Base-by-base conservation (phyloP, 768 basidiomycete species). In the Macrolepiota albuminosa region DNA sequence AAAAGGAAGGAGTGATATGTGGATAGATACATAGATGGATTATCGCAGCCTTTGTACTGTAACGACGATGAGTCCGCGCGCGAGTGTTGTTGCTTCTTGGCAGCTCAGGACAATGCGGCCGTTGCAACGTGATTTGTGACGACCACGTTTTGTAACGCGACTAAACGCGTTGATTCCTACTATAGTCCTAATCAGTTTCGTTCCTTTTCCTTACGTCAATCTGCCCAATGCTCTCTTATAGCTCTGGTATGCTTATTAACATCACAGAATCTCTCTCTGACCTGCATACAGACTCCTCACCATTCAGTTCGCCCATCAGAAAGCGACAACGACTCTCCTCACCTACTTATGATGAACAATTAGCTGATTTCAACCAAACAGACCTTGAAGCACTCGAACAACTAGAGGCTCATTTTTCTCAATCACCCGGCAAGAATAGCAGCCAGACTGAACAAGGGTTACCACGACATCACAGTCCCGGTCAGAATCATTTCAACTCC, bases 311-410 rank as follows among this genome's bases (percentile, higher is more conserved):
- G 6, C 82, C 81, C n/a, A 67, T 74, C 10, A 74, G 75, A 43
- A 89, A 89, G 71, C 78, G 84, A 24, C 81, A 82, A 63, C 77
- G 87, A 45, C 77, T 87, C 33, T 86, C 86, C 0, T 88, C 87
- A 0, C 86, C 88, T 1, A 82, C 82, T 24, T 86, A 85, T 61
- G 87, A 87, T 61, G 74, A 78, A 49, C 80, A 80, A 62, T 66
- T 82, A 26, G 72, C 62, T 7, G 80, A 80, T 24, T 68, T 84
- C 56, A 87, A 79, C 54, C 79, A 83, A 60, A 80, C 84, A 37
- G 81, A 86, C 57, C 68, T 88, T 11, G 72, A 73, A 39, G 84
- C 81, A 4, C 79, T 84, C 48, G 84, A 86, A 66, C 74, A 73
- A 40, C 68, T 85, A 11, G 81, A 86, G 33, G 72, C 81, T 6